Evolutionary conservation across 2,329 filamentous ascomycete genomes (phyloP).

Genomic region (Pleomassaria siparia): DNA sequence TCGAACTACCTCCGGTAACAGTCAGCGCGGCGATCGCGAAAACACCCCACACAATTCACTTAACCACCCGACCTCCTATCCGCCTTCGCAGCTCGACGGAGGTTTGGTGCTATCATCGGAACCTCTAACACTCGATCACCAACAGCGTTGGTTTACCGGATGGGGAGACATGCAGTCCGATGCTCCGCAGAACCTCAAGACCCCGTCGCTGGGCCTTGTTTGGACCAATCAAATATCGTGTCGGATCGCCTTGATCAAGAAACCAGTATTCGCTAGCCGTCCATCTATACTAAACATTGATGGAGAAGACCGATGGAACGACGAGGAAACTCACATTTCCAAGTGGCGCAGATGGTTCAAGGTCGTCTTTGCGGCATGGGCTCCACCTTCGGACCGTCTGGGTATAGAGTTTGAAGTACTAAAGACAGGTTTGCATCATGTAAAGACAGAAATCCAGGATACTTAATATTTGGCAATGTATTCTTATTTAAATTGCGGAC

Average conservation of each 20-base stretch:
- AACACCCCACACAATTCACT: conserved; percentile 16
- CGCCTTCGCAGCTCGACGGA: conserved; percentile 18
- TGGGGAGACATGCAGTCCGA: conserved; percentile 70
- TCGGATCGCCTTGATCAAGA: conserved; percentile 78
- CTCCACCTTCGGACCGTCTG: conserved; percentile 52
- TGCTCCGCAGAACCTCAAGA: conserved; percentile 60
- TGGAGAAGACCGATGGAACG: conserved; percentile 44
- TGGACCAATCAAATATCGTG: conserved; percentile 89
- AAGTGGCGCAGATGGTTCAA: conserved; percentile 78
- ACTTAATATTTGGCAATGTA: background rate
- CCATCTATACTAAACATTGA: conserved; percentile 31
- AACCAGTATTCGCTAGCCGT: conserved; percentile 53
- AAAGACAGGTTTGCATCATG: conserved; percentile 27
- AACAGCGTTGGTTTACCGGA: conserved; percentile 92
- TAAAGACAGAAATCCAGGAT: conserved; percentile 4
- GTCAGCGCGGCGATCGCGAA: conserved; percentile 23
- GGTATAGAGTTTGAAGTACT: conserved; percentile 73
- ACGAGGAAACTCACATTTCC: conserved; percentile 49
- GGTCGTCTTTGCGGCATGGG: conserved; percentile 86
- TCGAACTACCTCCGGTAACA: conserved; percentile 30
- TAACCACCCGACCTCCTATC: background rate
- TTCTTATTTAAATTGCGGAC: too few species aligned
- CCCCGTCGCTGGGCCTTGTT: conserved; percentile 80
- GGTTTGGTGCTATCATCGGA: conserved; percentile 47
- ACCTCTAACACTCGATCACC: conserved; percentile 77